These are phyloP conservation scores for Penicillium sp. DNA, from an alignment of 2,329 filamentous ascomycete genomes.

Conservation along the genomic window DNA sequence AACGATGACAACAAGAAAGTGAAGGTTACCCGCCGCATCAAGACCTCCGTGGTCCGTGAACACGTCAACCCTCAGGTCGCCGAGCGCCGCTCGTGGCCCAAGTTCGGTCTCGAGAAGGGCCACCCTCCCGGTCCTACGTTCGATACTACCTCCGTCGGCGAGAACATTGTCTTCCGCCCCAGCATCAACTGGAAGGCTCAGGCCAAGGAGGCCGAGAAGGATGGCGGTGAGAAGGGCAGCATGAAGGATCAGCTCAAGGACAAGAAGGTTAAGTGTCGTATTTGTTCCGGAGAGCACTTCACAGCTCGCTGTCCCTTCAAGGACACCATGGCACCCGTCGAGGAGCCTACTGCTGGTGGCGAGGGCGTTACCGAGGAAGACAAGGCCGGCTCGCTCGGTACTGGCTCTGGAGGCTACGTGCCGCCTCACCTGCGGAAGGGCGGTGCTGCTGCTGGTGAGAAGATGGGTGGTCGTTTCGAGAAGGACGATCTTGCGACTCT, in stretches of 20 bases:
- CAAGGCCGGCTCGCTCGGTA: conserved; percentile 58
- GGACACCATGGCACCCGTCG: conserved; percentile 86
- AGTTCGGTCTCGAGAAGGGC: conserved; percentile 88
- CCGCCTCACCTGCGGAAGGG: conserved; percentile 85
- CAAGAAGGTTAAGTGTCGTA: conserved; percentile 99
- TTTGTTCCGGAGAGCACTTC: conserved; percentile 98
- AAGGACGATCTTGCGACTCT: conserved; percentile 94
- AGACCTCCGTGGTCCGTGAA: conserved; percentile 86
- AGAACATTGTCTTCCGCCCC: conserved; percentile 97
- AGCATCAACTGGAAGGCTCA: conserved; percentile 91
- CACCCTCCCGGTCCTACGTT: conserved; percentile 77
- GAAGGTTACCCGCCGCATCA: conserved; percentile 94
- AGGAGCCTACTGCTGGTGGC: conserved; percentile 40
- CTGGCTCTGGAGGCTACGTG: conserved; percentile 80
- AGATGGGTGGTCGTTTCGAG: conserved; percentile 92
- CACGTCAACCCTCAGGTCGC: conserved; percentile 95
- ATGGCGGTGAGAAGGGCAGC: conserved; percentile 56
- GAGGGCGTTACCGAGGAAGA: conserved; percentile 48
- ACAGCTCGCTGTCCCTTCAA: conserved; percentile 99
- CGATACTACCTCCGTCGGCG: conserved; percentile 89
- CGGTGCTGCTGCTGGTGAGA: conserved; percentile 62
- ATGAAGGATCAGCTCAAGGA: conserved; percentile 77
- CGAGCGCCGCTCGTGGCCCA: conserved; percentile 86
- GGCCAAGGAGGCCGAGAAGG: conserved; percentile 67
- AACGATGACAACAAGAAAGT: conserved; percentile 95